phyloP scores from a whole-genome alignment of 139 green algal species.

The Astrephomene gubernaculifera region DNA sequence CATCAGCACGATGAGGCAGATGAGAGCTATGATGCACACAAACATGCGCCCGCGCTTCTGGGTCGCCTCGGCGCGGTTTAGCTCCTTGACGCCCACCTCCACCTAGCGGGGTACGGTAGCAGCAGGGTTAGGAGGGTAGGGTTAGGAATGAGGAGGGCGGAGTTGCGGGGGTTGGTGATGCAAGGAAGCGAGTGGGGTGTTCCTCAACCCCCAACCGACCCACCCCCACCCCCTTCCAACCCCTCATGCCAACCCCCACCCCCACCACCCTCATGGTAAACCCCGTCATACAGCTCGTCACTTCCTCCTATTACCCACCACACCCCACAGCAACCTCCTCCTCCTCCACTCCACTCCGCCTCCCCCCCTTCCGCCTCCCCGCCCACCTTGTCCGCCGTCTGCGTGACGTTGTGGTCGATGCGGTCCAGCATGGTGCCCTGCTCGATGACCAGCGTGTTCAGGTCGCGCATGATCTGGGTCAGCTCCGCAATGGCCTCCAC shows the following conservation, averaged over 20 bases:
- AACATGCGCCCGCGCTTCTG: constrained; percentile 86
- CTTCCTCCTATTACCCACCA: too few species aligned
- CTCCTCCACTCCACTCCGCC: too few species aligned
- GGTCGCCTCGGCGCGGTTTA: constrained; percentile 90
- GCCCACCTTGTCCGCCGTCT: constrained; percentile 51
- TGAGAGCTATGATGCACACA: constrained; percentile 94
- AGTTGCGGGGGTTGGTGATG: too few species aligned
- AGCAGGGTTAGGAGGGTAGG: too few species aligned
- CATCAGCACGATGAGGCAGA: constrained; percentile 88
- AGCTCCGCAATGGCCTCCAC: constrained; percentile 82
- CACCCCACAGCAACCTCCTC: neutral
- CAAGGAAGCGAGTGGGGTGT: too few species aligned
- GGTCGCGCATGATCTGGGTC: constrained; percentile 96
- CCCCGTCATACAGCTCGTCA: too few species aligned
- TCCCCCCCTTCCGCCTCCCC: constrained; percentile 11
- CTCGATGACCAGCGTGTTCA: constrained; percentile 96
- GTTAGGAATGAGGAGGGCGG: too few species aligned
- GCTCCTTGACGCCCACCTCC: constrained; percentile 88
- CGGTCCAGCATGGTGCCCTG: constrained; percentile 97
- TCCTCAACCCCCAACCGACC: too few species aligned
- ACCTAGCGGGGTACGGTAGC: constrained; percentile 57
- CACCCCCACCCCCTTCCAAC: too few species aligned
- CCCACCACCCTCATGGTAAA: too few species aligned
- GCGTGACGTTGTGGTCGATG: constrained; percentile 66
- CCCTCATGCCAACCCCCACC: too few species aligned